Evolutionary conservation across 139 green algal genomes (phyloP).

Genomic region (Deuterostichococcus epilithicus): DNA sequence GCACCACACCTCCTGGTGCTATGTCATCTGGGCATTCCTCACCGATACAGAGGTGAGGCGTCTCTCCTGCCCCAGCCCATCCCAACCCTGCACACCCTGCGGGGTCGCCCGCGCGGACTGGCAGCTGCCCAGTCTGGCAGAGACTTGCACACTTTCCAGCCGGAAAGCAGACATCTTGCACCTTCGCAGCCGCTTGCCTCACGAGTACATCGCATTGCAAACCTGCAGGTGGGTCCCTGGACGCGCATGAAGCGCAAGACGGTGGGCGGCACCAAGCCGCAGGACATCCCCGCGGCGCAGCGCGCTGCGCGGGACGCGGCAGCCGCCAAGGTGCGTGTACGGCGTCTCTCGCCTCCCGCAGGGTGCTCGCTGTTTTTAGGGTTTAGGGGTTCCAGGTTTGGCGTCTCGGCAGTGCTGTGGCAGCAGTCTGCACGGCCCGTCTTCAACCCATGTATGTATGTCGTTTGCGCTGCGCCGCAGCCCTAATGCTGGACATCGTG

Average conservation of each 20-base stretch:
- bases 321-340: not conserved
- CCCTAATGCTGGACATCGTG: too few relatives aligned
- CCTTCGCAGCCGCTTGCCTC: not conserved
- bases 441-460: too few relatives aligned
- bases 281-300: not conserved
- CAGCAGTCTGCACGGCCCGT: too few relatives aligned
- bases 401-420: too few relatives aligned
- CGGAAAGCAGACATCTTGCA: not conserved
- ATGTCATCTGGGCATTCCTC: constrained; percentile 63
- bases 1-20: constrained; percentile 58
- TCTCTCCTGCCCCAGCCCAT: not conserved
- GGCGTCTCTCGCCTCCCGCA: not conserved
- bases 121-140: too few relatives aligned
- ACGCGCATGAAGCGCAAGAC: constrained; percentile 19
- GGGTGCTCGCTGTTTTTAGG: too few relatives aligned
- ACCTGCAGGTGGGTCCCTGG: constrained; percentile 1
- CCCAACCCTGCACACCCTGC: too few relatives aligned
- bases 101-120: too few relatives aligned
- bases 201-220: too few relatives aligned
- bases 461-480: too few relatives aligned
- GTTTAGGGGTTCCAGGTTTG: too few relatives aligned
- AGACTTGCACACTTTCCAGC: not conserved
- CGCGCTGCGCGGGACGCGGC: too few relatives aligned
- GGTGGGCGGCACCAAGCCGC: not conserved
- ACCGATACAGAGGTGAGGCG: constrained; percentile 51